Base-by-base conservation (phyloP, 2,329 filamentous ascomycete species). In the Diaporthe amygdali region DNA sequence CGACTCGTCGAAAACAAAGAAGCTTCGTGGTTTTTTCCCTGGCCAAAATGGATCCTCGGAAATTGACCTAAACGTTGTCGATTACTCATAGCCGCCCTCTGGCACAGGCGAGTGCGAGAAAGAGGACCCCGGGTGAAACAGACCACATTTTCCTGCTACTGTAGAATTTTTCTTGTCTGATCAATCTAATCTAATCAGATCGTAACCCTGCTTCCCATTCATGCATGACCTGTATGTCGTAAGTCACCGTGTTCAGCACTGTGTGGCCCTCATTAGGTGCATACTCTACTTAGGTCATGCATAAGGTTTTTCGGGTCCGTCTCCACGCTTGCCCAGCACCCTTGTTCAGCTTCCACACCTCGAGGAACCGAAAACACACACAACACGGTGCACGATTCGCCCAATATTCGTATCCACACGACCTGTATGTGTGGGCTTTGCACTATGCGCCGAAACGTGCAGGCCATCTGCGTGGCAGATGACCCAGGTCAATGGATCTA, bases 101-200 rank as follows among this genome's bases (percentile, higher is more conserved):
- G 41, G 59, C 0, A 2, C 41, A 63, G 27, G 27, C 59, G 59
- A 63, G 59, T 47, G 59, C 59, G 59, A 63, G 44, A 14, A 34
- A 22, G 39, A 14, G 30, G 10, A 2, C 17, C 14, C 17, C 17
- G 27, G 27, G 30, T 12, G 10, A 25, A 32, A 30, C 7, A 32
- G 1, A 47, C 27, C 9, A 34, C 41, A 20, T 41, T 63, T 47
- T 17, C 47, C 41, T 34, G 6, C n/a, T n/a, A n/a, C n/a, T n/a
- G 41, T 47, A 47, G 41, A 63, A 1, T 63, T 63, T 61, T 63
- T 67, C 68, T 70, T 70, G 64, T 70, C 68, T 49, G 68, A 70
- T 70, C 61, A 56, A 70, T 70, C 68, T 70, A 67, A 70, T 70
- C 68, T 66, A 66, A 70, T 64, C 55, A 63, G 30, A 37, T 34